A percentile compares a stretch with the other conserved stretches of the same genome.
phyloP scores from a whole-genome alignment of 2,329 filamentous ascomycete genomes.

The Cylindrodendrum hubeiense region DNA sequence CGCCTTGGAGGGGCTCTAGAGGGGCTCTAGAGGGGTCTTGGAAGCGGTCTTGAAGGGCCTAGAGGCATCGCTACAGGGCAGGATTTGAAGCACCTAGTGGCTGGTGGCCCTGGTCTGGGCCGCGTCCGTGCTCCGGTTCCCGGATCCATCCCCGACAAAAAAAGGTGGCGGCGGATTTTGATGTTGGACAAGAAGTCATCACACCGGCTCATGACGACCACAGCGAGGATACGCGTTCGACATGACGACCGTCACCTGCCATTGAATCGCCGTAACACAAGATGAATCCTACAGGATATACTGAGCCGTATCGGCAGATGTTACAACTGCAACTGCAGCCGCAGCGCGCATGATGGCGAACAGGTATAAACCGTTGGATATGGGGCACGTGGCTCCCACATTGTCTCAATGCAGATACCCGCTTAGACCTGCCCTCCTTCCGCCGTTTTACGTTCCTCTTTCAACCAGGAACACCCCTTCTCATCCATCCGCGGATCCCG shows the following conservation, averaged over 20 bases:
- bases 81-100: neutral
- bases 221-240: too few relatives aligned
- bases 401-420: constrained; percentile 4
- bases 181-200: neutral
- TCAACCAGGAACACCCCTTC: neutral
- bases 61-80: neutral
- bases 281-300: too few relatives aligned
- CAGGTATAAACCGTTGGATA: constrained; percentile 18
- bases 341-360: constrained; percentile 4
- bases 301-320: too few relatives aligned
- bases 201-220: neutral
- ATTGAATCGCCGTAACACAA: too few relatives aligned
- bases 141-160: neutral
- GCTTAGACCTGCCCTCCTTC: neutral
- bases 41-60: neutral
- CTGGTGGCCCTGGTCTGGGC: neutral
- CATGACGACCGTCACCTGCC: too few relatives aligned
- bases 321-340: neutral
- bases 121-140: neutral
- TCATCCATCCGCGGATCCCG: neutral
- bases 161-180: neutral
- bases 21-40: neutral
- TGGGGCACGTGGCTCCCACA: constrained; percentile 15
- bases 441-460: neutral
- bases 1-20: neutral